phyloP scores from a whole-genome alignment of 1,284 basidiomycete species.

The Pterulicium gracile region DNA sequence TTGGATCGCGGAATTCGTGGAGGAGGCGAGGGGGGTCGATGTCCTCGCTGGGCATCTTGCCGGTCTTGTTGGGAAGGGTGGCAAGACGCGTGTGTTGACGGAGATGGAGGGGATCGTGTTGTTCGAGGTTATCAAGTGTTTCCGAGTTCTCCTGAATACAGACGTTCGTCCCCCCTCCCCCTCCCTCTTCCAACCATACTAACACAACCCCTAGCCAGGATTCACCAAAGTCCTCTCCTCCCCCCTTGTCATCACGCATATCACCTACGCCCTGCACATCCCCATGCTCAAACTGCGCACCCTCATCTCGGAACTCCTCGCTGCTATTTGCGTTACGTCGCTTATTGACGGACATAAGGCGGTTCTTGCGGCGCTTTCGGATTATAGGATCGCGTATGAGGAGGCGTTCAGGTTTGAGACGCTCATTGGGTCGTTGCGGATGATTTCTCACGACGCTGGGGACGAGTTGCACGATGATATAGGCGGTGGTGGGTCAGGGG shows the following conservation, averaged over 20 bases:
- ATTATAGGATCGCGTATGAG: slow-evolving; percentile 61
- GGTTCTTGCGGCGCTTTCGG: slow-evolving; percentile 71
- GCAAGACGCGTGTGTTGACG: slow-evolving; percentile 43
- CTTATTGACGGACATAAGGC: slow-evolving; percentile 60
- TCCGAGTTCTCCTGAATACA: slow-evolving; percentile 78
- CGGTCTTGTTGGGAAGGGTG: slow-evolving; percentile 48
- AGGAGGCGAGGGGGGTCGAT: slow-evolving; percentile 54
- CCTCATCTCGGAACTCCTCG: slow-evolving; percentile 69
- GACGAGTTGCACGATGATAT: slow-evolving; percentile 33
- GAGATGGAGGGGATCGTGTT: slow-evolving; percentile 64
- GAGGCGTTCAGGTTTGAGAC: slow-evolving; percentile 77
- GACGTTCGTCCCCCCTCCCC: slow-evolving; percentile 40
- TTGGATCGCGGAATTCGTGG: slow-evolving; percentile 75
- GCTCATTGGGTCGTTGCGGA: slow-evolving; percentile 53
- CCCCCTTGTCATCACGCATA: slow-evolving; percentile 59
- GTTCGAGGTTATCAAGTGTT: slow-evolving; percentile 68
- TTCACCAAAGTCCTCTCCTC: slow-evolving; percentile 62
- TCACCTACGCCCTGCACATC: slow-evolving; percentile 62
- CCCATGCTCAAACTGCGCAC: slow-evolving; percentile 64
- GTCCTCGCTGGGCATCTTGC: slow-evolving; percentile 47
- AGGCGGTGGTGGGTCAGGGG: slow-evolving; percentile 22
- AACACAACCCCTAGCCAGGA: slow-evolving; percentile 38
- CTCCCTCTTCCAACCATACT: slow-evolving; percentile 5
- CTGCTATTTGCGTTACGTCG: slow-evolving; percentile 74
- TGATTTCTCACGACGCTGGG: background rate